Conservation (phyloP, 495 filamentous ascomycete genomes). For the Bathelium albidoporum region DNA sequence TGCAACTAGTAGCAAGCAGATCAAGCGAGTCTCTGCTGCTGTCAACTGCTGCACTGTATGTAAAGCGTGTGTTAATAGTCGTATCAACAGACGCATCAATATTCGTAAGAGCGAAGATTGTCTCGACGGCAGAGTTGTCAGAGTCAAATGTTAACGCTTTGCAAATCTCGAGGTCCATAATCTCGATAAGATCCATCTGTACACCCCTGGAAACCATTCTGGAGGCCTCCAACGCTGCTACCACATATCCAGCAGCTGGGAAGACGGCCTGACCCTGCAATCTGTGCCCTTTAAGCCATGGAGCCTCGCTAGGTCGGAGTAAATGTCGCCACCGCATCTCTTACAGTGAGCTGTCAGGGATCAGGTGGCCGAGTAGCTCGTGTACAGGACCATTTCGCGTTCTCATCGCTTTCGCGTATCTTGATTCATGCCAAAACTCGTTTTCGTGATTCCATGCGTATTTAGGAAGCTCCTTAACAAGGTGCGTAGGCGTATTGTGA, state of each 20-base stretch:
- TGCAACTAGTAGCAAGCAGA: no score
- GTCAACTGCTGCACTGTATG: no score
- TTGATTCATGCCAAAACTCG: constrained; percentile 38
- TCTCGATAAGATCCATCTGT: no score
- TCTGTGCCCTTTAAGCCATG: constrained; percentile 35
- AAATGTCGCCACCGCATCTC: neutral
- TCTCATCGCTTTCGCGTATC: constrained; percentile 22
- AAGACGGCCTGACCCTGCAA: constrained; percentile 29
- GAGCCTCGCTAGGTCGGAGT: constrained; percentile 21
- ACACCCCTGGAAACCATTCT: neutral
- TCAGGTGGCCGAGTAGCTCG: neutral
- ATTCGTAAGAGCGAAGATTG: no score
- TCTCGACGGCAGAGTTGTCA: no score
- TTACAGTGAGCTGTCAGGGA: neutral
- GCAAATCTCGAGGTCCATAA: no score
- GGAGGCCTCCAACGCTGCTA: constrained; percentile 12
- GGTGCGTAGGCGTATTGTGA: neutral
- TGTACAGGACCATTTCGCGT: neutral
- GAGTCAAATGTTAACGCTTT: no score
- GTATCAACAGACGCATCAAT: no score
- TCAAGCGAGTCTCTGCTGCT: no score
- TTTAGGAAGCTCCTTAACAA: constrained; percentile 34
- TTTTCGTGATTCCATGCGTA: constrained; percentile 43
- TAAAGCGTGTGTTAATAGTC: no score
- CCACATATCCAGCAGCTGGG: constrained; percentile 12